Base-by-base conservation (phyloP, 306 rosid species). In the Hippophae rhamnoides region DNA sequence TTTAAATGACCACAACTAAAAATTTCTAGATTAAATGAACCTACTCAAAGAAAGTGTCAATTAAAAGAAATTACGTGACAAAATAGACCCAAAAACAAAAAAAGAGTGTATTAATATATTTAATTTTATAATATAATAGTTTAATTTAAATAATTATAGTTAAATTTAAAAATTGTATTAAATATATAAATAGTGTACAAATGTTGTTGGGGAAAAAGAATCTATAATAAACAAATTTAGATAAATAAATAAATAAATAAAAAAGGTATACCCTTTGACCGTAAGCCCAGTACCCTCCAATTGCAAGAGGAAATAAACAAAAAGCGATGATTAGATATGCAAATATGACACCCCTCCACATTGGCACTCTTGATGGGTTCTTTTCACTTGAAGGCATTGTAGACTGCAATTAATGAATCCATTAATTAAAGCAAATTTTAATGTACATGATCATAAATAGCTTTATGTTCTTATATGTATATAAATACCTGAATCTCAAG, bases 301-400 rank as follows among this genome's bases (percentile, higher is more conserved):
- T 76, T 51, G 82, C 77, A 7, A 76, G 64, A 5, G 85, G 85
- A 25, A 70, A 80, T 18, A 80, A 6, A 63, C 85, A 80, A 47
- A 68, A 3, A 48, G 78, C 82, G 41, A 80, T 18, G 7, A 73
- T 1, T 2, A 61, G 38, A 64, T 80, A 80, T 1, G 85, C 70
- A 45, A 61, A 31, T 45, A 57, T 66, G 25, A 74, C 75, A 3
- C 85, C 85, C 40, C 64, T 76, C 85, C 85, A 76, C 85, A 80
- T 80, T 0, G 82, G 85, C 43, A 76, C 77, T 3, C 76, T 62
- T 12, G 85, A 70, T 13, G 85, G 85, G 45, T 73, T 72, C 42
- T 80, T 80, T 57, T 73, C 79, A 18, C 56, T 80, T 23, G 85
- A 80, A 7, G 85, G 82, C 82, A 80, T 80, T 9, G 82, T 80